Evolutionary conservation across 2,329 filamentous ascomycete genomes (phyloP), one percentile per base, ranked within the genome.

Genomic region (Verticillium isaacii): DNA sequence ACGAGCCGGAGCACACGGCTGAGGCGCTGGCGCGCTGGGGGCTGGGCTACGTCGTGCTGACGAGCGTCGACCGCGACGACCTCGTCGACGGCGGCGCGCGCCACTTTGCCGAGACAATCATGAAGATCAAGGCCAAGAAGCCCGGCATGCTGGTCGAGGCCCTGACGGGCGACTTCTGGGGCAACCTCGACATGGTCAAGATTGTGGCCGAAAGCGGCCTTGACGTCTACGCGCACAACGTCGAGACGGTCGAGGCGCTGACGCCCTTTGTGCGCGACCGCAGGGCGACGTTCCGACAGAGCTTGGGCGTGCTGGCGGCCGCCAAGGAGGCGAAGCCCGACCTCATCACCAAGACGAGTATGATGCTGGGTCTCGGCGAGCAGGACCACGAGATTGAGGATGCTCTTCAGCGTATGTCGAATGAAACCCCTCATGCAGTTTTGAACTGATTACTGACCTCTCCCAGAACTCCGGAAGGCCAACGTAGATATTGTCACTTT

Each of bases 281-380:
- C 57, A 84, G 94, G 63, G 95, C 95, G 1, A 96, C 88, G 6
- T 99, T 97, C 79, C 81, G 90, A 68, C 92, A 96, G 79, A 95
- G 90, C 65, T 76, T 98, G 64, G 81, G 80, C 36, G 93, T 99
- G 8, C 78, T 99, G 63, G 83, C 87, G 62, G 87, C 91, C 41
- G 95, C 90, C 34, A 98, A 99, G 82, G 83, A 86, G 63, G 86
- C 90, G 2, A 75, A 80, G 64, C 85, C 89, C 1, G 85, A 85
- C 3, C 84, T 98, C 63, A 96, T 99, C 70, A 99, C 95, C n/a
- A 99, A 99, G 84, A 98, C 95, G 1, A 97, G 92, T 68, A 87
- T 99, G 66, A 99, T 99, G 95, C 83, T 99, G 29, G 95, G 95
- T 4, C 78, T 99, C 5, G 95, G 95, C 14, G 95, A 99, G 82